Evolutionary conservation across 169 alveolate species (phyloP).

Genomic region (Plasmodium falciparum): DNA sequence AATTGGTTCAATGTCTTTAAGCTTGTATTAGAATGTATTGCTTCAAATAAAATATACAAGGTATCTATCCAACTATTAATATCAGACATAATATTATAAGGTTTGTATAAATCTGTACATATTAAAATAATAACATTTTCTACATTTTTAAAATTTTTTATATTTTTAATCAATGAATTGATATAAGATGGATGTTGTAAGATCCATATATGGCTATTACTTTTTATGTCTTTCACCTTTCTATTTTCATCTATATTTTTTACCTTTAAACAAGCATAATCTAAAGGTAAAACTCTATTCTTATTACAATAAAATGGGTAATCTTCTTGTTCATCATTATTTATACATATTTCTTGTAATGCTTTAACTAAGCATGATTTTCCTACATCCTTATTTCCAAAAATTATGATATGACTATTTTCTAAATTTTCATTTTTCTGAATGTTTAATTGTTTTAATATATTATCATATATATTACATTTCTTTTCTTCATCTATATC

Average conservation of each 20-base stretch:
- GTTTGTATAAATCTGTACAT: slow-evolving; percentile 67
- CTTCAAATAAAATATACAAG: slow-evolving; percentile 31
- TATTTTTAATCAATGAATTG: slow-evolving; percentile 33
- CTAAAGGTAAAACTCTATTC: slow-evolving; percentile 59
- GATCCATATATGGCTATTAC: slow-evolving; percentile 66
- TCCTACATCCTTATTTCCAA: slow-evolving; percentile 73
- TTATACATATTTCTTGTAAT: slow-evolving; percentile 18
- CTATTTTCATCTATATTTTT: slow-evolving; percentile 50
- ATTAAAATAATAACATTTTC: slow-evolving; percentile 40
- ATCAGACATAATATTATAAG: slow-evolving; percentile 60
- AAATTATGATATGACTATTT: slow-evolving; percentile 51
- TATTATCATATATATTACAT: slow-evolving; percentile 29
- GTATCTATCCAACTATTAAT: slow-evolving; percentile 45
- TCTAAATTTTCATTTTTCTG: slow-evolving; percentile 45
- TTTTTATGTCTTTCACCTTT: slow-evolving; percentile 33
- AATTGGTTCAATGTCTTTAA: slow-evolving; percentile 12
- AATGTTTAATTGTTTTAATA: slow-evolving; percentile 56
- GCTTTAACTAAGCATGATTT: slow-evolving; percentile 45
- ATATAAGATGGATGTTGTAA: slow-evolving; percentile 56
- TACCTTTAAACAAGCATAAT: slow-evolving; percentile 57
- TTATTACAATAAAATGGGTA: slow-evolving; percentile 10
- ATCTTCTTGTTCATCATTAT: slow-evolving; percentile 8
- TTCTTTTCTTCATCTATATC: neutral
- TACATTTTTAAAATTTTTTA: slow-evolving; percentile 39
- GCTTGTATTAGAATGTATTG: slow-evolving; percentile 11